Evolutionary conservation across 1,139 yeast genomes (phyloP), one percentile per base, ranked within the genome.

Genomic region (Sugiyamaella grinbergsii): DNA sequence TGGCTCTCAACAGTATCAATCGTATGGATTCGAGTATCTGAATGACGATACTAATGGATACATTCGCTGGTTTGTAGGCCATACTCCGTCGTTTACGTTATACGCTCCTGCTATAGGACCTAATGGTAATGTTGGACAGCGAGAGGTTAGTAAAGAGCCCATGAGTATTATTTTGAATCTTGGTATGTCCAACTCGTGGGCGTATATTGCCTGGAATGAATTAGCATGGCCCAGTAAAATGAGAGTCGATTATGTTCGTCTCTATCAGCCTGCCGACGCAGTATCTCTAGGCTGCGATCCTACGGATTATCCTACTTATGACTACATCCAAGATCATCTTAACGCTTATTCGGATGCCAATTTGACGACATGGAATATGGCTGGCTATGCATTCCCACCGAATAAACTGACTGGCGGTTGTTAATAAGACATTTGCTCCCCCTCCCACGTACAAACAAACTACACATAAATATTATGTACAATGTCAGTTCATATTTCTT

Each of bases 141-240:
- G 96, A 64, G 67, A 76, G 51, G 77, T 89, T 43, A 77, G 93
- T 13, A 83, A 84, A 66, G 96, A 89, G 66, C 96, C 96, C 54
- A 86, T 89, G 95, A 76, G 89, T 1, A 73, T 89, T 33, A 73
- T 89, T 56, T 65, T 88, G 74, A 88, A 88, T 66, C 68, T 88
- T 67, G 96, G 94, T 67, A 70, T 88, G 47, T 87, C 95, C 5
- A 81, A 82, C 57, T 79, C 81, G 50, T 88, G 95, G 95, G 84
- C 88, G 1, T 83, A 84, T 64, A 86, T 88, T 57, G 86, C 85
- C 66, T 86, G 95, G 94, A 75, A 78, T 31, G 73, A 80, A 11
- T 69, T 88, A 42, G 65, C 68, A 36, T 87, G 88, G 77, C 96
- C 96, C 0, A 76, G 78, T 2, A 75, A 76, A 2, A 70, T 87